Evolutionary conservation across 2,329 filamentous ascomycete species (phyloP), one percentile per base, ranked within the genome.

Genomic region (Chlorencoelia australis): DNA sequence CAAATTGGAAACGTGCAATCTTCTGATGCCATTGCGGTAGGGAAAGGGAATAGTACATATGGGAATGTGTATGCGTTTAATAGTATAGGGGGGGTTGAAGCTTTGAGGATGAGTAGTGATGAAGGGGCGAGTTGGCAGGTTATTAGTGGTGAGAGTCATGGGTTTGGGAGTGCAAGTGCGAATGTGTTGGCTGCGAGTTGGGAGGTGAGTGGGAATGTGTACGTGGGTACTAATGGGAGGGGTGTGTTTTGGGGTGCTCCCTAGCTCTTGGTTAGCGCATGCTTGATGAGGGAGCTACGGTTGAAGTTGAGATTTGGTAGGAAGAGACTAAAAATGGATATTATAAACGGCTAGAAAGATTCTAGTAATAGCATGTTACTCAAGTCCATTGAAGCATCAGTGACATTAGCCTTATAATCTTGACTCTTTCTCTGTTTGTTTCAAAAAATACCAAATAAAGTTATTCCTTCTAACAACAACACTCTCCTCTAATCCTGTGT

Each of bases 191-290:
- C 48, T 14, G 48, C 39, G 3, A 42, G 43, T 14, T 41, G 48
- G 6, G 57, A 57, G 31, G 42, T 51, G 8, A 47, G 56, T 4
- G 56, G 56, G 1, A 44, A 46, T 9, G 55, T 59, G 0, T 58
- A 52, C 32, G 52, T 59, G 2, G 56, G 56, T 0, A 59, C 56
- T 0, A 59, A 59, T 41, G 55, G 56, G 16, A 42, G 56, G 15
- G 56, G 56, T 3, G 52, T 59, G 7, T 59, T 56, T 36, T 56
- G 56, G 33, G 52, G 13, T 27, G n/a, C 3, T 26, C 33, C 8
- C 15, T 22, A 10, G 10, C 21, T 17, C 7, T 9, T 13, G n/a
- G n/a, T n/a, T n/a, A n/a, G n/a, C n/a, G n/a, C n/a, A n/a, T n/a
- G n/a, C n/a, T n/a, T n/a, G n/a, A n/a, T n/a, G n/a, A n/a, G n/a